Base-by-base conservation (phyloP, 495 filamentous ascomycete species). In the Penicillium cataractarum region DNA sequence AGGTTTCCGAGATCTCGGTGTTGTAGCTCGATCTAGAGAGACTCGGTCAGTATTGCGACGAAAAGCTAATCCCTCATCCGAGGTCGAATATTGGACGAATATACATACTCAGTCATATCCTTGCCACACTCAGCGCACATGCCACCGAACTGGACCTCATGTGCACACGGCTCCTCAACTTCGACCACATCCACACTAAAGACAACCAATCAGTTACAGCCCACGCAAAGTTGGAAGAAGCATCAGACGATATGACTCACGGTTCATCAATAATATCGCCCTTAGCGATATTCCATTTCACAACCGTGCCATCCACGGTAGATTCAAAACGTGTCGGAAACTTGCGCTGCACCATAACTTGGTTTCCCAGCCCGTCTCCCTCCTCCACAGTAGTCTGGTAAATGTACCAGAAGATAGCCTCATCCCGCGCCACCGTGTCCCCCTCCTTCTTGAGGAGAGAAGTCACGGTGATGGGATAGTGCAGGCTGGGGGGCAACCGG, bases 401-500 rank as follows among this genome's bases (percentile, higher is more conserved):
- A 33, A 84, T 84, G 84, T 97, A 99, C 69, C 88, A 84, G 66
- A 99, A 86, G 37, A 98, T 76, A 2, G 89, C 80, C 61, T 91
- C 89, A 73, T 90, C 84, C 74, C 87, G 87, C 66, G 87, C 79
- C 71, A 99, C 83, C 70, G 82, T 72, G 64, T 96, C 90, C 73
- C 88, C 87, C 6, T 86, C 84, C 67, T 83, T 73, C 76, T 93
- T 93, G 33, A 93, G 86, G 63, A 98, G 82, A 74, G 91, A 88
- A 67, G 87, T 92, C 76, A 99, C 89, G 69, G 92, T 97, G 80
- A 98, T 93, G 62, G 95, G 95, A 77, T 97, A 99, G 75, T 91
- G 91, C 54, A 98, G 84, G 64, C 79, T 78, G 53, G 73, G 57
- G 57, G 82, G 81, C 65, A 85, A 69, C 68, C 77, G 80, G 66